phyloP scores from a whole-genome alignment of 2,329 filamentous ascomycete genomes.

The Aspergillus persii region DNA sequence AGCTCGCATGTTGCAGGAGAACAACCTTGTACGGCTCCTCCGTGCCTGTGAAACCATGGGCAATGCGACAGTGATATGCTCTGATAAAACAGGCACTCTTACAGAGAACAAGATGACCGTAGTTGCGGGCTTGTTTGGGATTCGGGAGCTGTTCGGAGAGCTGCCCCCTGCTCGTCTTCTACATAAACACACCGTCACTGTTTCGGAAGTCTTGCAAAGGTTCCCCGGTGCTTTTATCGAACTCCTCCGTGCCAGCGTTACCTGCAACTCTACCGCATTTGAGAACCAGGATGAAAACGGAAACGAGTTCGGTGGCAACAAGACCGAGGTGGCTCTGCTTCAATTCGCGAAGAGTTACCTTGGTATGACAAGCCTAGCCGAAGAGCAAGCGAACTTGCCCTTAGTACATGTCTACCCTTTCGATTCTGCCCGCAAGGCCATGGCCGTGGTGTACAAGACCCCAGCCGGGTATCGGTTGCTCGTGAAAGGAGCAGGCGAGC shows the following conservation, averaged over 20 bases:
- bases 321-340: conserved; percentile 67
- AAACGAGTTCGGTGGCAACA: background rate
- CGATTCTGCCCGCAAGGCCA: conserved; percentile 68
- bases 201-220: background rate
- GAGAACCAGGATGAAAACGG: conserved; percentile 54
- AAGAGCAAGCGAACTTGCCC: conserved; percentile 57
- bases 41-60: conserved; percentile 60
- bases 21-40: conserved; percentile 56
- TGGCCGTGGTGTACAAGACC: conserved; percentile 39
- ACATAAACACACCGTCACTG: background rate
- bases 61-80: conserved; percentile 60
- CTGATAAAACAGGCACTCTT: conserved; percentile 62
- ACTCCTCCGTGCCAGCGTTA: conserved; percentile 57
- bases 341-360: conserved; percentile 63
- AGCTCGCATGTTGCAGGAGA: conserved; percentile 58
- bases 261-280: conserved; percentile 65
- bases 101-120: conserved; percentile 61
- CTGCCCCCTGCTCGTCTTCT: background rate
- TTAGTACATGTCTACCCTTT: conserved; percentile 68
- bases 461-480: conserved; percentile 38
- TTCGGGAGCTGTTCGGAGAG: conserved; percentile 4
- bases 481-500: conserved; percentile 46
- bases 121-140: conserved; percentile 52
- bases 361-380: conserved; percentile 58
- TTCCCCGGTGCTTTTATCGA: background rate